These are phyloP conservation scores for Thalassiosira ordinaria DNA, from an alignment of 352 stramenopile species.

Conservation along the genomic window DNA sequence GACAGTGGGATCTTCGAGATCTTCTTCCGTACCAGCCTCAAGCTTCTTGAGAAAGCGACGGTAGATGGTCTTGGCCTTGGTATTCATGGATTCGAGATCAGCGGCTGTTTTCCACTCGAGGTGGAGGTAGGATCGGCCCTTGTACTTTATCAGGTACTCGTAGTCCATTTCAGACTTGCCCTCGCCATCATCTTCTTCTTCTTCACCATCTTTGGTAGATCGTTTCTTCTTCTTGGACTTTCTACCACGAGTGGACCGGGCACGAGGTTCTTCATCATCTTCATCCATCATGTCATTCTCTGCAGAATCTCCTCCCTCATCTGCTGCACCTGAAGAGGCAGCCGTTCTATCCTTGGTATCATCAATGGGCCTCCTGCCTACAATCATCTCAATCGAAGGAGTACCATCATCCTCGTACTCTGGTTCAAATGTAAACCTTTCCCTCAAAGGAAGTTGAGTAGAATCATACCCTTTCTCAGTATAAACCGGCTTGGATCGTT, in stretches of 20 bases:
- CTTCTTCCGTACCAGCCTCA: slow-evolving; percentile 72
- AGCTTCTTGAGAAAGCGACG: slow-evolving; percentile 86
- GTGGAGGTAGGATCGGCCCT: slow-evolving; percentile 87
- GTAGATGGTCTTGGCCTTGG: slow-evolving; percentile 82
- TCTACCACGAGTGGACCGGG: neutral
- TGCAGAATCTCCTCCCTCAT: slow-evolving; percentile 19
- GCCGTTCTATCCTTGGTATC: slow-evolving; percentile 57
- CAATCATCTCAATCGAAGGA: slow-evolving; percentile 86
- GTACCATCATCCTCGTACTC: slow-evolving; percentile 86
- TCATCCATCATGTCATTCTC: slow-evolving; percentile 40
- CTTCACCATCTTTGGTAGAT: slow-evolving; percentile 19
- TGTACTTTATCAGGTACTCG: slow-evolving; percentile 90
- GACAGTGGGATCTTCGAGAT: slow-evolving; percentile 85
- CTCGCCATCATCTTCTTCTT: slow-evolving; percentile 23
- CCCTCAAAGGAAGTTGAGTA: slow-evolving; percentile 67
- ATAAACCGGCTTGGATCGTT: slow-evolving; percentile 64
- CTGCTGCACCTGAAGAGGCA: neutral
- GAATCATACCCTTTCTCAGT: slow-evolving; percentile 84
- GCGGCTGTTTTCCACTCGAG: slow-evolving; percentile 84
- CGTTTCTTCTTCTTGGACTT: slow-evolving; percentile 17
- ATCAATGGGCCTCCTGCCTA: slow-evolving; percentile 82
- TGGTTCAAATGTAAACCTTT: slow-evolving; percentile 86
- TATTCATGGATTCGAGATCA: slow-evolving; percentile 87
- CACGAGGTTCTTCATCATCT: slow-evolving; percentile 41
- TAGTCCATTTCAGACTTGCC: slow-evolving; percentile 78